Conservation (phyloP, 768 basidiomycete genomes). For the Termitomyces sp. region DNA sequence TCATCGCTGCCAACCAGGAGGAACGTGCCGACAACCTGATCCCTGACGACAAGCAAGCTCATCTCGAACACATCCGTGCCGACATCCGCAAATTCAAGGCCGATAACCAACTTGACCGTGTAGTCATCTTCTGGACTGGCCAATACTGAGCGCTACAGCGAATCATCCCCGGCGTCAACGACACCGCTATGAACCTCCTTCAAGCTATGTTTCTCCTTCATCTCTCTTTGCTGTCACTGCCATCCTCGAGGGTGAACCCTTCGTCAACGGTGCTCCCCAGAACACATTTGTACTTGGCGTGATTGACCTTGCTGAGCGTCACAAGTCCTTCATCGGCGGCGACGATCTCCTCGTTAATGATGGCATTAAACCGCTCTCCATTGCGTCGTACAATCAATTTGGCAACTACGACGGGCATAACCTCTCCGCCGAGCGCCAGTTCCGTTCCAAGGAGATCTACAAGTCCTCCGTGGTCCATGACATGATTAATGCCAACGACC, state of each 20-base stretch:
- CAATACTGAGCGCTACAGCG: slow-evolving; percentile 97
- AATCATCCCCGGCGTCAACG: slow-evolving; percentile 94
- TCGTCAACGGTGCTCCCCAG: slow-evolving; percentile 97
- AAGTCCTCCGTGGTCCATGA: slow-evolving; percentile 97
- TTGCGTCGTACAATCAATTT: slow-evolving; percentile 97
- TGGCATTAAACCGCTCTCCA: slow-evolving; percentile 95
- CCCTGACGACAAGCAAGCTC: slow-evolving; percentile 85
- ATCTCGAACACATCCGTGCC: slow-evolving; percentile 87
- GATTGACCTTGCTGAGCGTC: slow-evolving; percentile 85
- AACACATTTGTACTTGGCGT: slow-evolving; percentile 98
- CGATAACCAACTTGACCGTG: slow-evolving; percentile 78
- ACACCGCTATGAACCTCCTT: slow-evolving; percentile 86
- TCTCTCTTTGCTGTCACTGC: slow-evolving; percentile 94
- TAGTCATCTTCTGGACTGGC: slow-evolving; percentile 98
- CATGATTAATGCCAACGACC: slow-evolving; percentile 88
- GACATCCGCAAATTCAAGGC: slow-evolving; percentile 93
- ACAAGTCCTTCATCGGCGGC: slow-evolving; percentile 91
- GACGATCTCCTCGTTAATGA: slow-evolving; percentile 98
- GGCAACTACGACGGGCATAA: slow-evolving; percentile 98
- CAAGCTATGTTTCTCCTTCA: slow-evolving; percentile 88
- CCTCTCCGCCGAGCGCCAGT: slow-evolving; percentile 85
- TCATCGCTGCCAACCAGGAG: slow-evolving; percentile 97
- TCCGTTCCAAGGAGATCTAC: slow-evolving; percentile 97
- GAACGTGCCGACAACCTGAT: slow-evolving; percentile 93
- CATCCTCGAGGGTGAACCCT: slow-evolving; percentile 92